Percentiles rank a stretch among this genome's conserved stretches.
phyloP scores from a whole-genome alignment of 2,329 filamentous ascomycete species.

The Grosmannia penicillata region DNA sequence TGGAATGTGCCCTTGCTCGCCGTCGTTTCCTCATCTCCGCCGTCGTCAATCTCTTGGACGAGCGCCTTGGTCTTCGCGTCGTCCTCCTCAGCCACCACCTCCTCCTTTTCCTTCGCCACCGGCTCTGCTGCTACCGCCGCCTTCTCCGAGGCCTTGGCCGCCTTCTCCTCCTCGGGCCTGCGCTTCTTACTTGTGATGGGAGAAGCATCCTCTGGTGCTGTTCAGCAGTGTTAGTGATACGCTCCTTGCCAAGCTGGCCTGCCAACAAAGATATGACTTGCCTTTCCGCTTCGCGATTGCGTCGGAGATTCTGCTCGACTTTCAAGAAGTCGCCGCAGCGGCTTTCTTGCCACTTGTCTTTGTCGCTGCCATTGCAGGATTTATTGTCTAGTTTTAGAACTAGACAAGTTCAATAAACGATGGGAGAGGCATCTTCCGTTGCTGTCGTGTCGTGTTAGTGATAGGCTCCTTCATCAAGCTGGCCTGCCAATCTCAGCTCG shows the following conservation, averaged over 20 bases:
- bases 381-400: neutral
- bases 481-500: too few relatives aligned
- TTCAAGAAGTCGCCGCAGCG: neutral
- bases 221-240: too few relatives aligned
- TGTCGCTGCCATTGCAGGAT: neutral
- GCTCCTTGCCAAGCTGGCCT: too few relatives aligned
- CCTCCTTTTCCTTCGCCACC: neutral
- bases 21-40: neutral
- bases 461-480: too few relatives aligned
- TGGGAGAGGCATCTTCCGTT: slow-evolving; percentile 1
- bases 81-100: neutral
- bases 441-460: too few relatives aligned
- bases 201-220: slow-evolving; percentile 1
- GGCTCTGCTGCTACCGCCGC: neutral
- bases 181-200: neutral
- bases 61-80: slow-evolving; percentile 4
- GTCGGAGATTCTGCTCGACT: slow-evolving; percentile 2
- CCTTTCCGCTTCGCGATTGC: slow-evolving; percentile 1
- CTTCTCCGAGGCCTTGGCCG: neutral
- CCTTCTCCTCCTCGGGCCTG: neutral
- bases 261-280: neutral
- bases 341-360: slow-evolving; percentile 1
- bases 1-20: slow-evolving; percentile 10
- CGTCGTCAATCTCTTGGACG: slow-evolving; percentile 1
- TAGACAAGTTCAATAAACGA: too few relatives aligned